These are phyloP conservation scores for Aspergillus vadensis DNA, from an alignment of 2,329 filamentous ascomycete genomes.

Conservation along the genomic window DNA sequence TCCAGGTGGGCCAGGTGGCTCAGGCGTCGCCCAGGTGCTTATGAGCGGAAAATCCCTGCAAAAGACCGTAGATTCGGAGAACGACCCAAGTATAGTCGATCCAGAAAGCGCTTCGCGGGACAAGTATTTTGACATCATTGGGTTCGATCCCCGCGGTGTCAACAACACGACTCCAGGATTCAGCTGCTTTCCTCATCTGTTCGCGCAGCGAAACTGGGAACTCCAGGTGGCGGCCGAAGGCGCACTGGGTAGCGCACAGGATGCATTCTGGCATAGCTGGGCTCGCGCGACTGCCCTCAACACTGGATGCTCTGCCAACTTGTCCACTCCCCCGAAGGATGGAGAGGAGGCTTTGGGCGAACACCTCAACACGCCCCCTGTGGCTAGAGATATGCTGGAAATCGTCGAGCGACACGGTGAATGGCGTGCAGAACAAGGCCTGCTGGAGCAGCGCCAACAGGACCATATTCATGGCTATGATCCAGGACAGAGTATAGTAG, in stretches of 20 bases:
- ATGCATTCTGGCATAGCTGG: constrained; percentile 37
- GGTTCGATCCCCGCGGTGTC: constrained; percentile 49
- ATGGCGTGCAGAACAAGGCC: constrained; percentile 40
- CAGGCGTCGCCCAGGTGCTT: constrained; percentile 42
- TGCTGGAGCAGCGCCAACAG: constrained; percentile 20
- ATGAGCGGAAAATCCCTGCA: constrained; percentile 39
- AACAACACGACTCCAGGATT: constrained; percentile 45
- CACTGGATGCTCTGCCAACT: constrained; percentile 30
- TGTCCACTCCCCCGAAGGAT: constrained; percentile 20
- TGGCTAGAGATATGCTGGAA: constrained; percentile 40
- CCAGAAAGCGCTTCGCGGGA: constrained; percentile 5
- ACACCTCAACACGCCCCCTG: constrained; percentile 38
- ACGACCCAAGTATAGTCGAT: constrained; percentile 16
- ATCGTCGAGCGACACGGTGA: constrained; percentile 43
- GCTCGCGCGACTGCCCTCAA: constrained; percentile 36
- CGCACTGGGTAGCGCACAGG: constrained; percentile 35
- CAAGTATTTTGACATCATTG: constrained; percentile 46
- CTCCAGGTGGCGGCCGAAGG: constrained; percentile 39
- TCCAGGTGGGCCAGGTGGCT: constrained; percentile 48
- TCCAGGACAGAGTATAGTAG: constrained; percentile 21
- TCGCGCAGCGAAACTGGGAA: constrained; percentile 36
- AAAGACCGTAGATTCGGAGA: constrained; percentile 40
- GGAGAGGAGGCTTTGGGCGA: constrained; percentile 31
- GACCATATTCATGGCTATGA: constrained; percentile 25
- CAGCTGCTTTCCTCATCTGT: constrained; percentile 42